Percentiles rank a stretch among this genome's conserved stretches.
These are phyloP conservation scores for Saccharum hybrid DNA, from an alignment of 202 grass and related monocot genomes.

Conservation along the genomic window DNA sequence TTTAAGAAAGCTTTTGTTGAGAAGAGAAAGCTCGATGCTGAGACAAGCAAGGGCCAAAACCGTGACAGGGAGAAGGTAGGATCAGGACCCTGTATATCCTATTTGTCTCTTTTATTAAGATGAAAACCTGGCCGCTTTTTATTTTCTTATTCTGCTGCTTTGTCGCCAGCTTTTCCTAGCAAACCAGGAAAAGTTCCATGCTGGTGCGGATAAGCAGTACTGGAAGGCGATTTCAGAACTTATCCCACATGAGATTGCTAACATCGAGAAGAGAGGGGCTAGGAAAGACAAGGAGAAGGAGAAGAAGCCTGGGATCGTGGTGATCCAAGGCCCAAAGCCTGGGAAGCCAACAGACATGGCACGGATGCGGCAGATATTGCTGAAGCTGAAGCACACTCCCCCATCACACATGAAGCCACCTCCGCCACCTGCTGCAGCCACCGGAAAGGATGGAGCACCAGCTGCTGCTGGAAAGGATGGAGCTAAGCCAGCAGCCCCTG, in stretches of 20 bases:
- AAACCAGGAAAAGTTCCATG: conserved; percentile 91
- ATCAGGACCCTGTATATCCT: background rate
- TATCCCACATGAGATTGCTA: conserved; percentile 84
- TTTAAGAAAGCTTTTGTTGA: conserved; percentile 77
- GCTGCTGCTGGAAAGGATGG: conserved; percentile 51
- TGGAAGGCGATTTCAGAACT: conserved; percentile 96
- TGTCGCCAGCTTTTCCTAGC: conserved; percentile 72
- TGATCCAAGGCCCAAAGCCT: conserved; percentile 91
- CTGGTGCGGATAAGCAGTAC: conserved; percentile 77
- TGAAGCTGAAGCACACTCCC: conserved; percentile 84
- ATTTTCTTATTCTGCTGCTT: background rate
- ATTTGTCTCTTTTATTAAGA: background rate
- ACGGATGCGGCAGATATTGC: conserved; percentile 87
- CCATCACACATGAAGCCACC: conserved; percentile 80
- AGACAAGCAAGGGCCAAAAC: conserved; percentile 79
- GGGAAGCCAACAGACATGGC: conserved; percentile 88
- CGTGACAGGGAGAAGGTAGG: conserved; percentile 90
- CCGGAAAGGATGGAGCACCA: conserved; percentile 37
- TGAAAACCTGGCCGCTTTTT: background rate
- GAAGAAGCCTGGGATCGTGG: conserved; percentile 77
- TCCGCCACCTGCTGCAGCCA: conserved; percentile 38
- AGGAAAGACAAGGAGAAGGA: conserved; percentile 78
- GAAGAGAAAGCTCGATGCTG: conserved; percentile 73
- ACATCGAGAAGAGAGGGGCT: conserved; percentile 75
- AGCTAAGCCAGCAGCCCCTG: conserved; percentile 33